phyloP scores from a whole-genome alignment of 1,139 yeast genomes.

The Pichia sp. region DNA sequence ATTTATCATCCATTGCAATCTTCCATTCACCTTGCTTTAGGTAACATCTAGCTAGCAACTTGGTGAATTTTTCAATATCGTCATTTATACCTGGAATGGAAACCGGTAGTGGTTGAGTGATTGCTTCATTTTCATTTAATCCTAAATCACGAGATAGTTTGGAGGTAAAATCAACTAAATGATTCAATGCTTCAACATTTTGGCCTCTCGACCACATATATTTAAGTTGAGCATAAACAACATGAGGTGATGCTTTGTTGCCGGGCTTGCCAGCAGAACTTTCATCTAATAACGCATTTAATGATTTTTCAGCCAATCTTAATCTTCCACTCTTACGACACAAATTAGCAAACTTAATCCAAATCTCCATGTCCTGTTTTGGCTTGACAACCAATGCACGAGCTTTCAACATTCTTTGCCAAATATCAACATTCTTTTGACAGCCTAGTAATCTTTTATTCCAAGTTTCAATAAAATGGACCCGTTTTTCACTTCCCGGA shows the following conservation, averaged over 20 bases:
- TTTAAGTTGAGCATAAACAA: slow-evolving; percentile 92
- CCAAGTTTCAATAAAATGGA: slow-evolving; percentile 86
- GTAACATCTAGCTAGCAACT: slow-evolving; percentile 84
- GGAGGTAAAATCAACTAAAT: slow-evolving; percentile 82
- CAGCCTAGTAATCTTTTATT: slow-evolving; percentile 86
- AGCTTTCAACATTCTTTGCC: slow-evolving; percentile 95
- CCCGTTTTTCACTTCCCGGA: slow-evolving; percentile 71
- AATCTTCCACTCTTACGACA: slow-evolving; percentile 91
- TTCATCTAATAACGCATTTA: slow-evolving; percentile 66
- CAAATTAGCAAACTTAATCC: slow-evolving; percentile 96
- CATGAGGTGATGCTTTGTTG: slow-evolving; percentile 87
- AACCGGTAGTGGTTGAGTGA: slow-evolving; percentile 80
- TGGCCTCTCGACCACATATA: slow-evolving; percentile 97
- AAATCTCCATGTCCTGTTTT: slow-evolving; percentile 93
- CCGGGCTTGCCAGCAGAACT: slow-evolving; percentile 34
- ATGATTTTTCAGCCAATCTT: slow-evolving; percentile 87
- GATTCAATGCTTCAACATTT: slow-evolving; percentile 77
- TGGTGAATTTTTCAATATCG: slow-evolving; percentile 80
- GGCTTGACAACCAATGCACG: slow-evolving; percentile 92
- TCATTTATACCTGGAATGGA: slow-evolving; percentile 69
- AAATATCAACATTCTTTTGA: slow-evolving; percentile 93
- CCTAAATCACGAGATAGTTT: slow-evolving; percentile 87
- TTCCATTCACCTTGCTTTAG: slow-evolving; percentile 99
- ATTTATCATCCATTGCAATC: slow-evolving; percentile 65
- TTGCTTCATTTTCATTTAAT: slow-evolving; percentile 70